Conservation (phyloP, 495 filamentous ascomycete genomes). For the Tuber brumale region DNA sequence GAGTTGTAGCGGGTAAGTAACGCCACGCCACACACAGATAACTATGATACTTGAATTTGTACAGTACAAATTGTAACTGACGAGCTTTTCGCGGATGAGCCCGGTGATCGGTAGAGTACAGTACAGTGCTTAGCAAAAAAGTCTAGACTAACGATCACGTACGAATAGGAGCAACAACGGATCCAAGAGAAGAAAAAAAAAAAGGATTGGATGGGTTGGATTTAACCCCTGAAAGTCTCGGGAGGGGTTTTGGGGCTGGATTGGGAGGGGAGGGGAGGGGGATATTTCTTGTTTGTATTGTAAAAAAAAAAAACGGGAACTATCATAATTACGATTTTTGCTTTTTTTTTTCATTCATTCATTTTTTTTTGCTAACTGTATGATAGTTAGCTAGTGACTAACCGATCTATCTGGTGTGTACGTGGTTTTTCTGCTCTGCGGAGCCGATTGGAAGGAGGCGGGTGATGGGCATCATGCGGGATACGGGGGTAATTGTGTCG, state of each 20-base stretch:
- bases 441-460: not conserved
- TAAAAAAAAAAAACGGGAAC: too few species aligned
- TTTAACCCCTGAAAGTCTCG: not conserved
- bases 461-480: not conserved
- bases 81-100: not conserved
- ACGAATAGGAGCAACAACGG: not conserved
- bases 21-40: not conserved
- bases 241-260: not conserved
- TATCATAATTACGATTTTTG: not conserved
- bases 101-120: constrained; percentile 6
- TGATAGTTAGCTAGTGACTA: not conserved
- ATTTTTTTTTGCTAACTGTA: not conserved
- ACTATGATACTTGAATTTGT: too few species aligned
- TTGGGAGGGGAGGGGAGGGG: too few species aligned
- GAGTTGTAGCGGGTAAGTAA: constrained; percentile 6
- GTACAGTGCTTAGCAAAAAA: too few species aligned
- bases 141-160: too few species aligned
- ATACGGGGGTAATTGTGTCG: not conserved
- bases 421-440: not conserved
- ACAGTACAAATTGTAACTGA: not conserved
- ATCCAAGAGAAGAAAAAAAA: not conserved
- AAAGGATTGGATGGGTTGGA: not conserved
- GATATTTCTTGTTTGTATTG: not conserved
- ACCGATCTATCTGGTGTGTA: not conserved
- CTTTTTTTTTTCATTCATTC: not conserved